Evolutionary conservation across 2,329 filamentous ascomycete species (phyloP), one percentile per base, ranked within the genome.

Genomic region (Exophiala dermatitidis): DNA sequence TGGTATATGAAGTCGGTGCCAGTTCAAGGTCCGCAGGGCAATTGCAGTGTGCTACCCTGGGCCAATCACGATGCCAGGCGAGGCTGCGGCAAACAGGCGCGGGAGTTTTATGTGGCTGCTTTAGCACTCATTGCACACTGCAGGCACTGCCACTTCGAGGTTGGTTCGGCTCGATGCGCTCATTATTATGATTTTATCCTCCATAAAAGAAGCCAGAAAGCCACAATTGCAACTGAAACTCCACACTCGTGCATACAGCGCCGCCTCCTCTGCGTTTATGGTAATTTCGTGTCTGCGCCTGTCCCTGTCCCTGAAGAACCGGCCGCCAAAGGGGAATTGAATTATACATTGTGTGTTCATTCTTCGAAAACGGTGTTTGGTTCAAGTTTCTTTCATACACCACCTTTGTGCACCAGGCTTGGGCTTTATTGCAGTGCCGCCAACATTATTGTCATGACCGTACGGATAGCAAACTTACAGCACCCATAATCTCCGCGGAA

Each of bases 251-350:
- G 29, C 50, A 34, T 12, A 41, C 46, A 12, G 9, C 34, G 41
- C 44, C 33, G 30, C 42, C 43, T 29, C 41, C 33, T 38, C 34
- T 44, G 33, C 36, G 30, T 41, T 29, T 44, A 34, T 47, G 30
- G 52, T 45, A 45, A 42, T 50, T 54, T 54, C 34, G 47, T 43
- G 52, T 47, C 47, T 38, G 48, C 37, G 31, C 44, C 44, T 46
- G 47, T 43, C 47, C 52, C 47, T 38, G 48, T 46, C 44, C 44
- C 44, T 46, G 19, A 46, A 46, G 29, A 41, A 5, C 38, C 12
- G 36, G 26, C 19, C 31, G 10, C n/a, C n/a, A 47, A 50, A 19
- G 19, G 19, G 19, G 19, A 19, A 19, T 19, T 19, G 19, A 19
- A 19, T 19, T 19, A 19, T 19, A 19, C 19, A 19, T 19, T 19